Base-by-base conservation (phyloP, 148 eudicot species). In the Linanthus parryae region DNA sequence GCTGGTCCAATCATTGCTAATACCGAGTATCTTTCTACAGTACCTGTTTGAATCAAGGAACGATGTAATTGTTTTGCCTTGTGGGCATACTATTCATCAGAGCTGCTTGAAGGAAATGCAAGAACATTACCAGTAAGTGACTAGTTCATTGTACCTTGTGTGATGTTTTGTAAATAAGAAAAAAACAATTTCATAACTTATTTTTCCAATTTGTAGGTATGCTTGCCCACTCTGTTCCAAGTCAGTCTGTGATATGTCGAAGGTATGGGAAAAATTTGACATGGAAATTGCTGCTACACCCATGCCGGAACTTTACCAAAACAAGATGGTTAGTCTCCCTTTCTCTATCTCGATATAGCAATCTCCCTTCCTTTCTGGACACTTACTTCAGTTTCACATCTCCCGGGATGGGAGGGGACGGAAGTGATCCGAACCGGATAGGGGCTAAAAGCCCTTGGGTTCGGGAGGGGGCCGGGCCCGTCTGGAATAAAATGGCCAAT, bases 161-260 rank as follows among this genome's bases (percentile, higher is more conserved):
- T 14, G 5, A 35, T 16, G 18, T 54, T 35, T 23, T 11, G 20
- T 43, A 42, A 41, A 3, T 40, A 13, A 20, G 15, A 7, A 38
- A 38, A 38, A 38, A 7, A n/a, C 15, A 12, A 11, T 23, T 34
- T 52, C 3, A 26, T 31, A 4, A 57, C 45, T 40, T 12, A 36
- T 46, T 22, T 9, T 8, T 12, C 61, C 24, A n/a, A 46, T 59
- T 23, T 24, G 39, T 73, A 91, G 95, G 58, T 86, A 83, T 73
- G 89, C 84, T 26, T 91, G 96, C 64, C 98, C 98, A 8, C 76
- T 83, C 26, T 91, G 98, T 74, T 87, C 81, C 44, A 91, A 91
- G 69, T 86, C 98, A 3, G 89, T 91, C 2, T 83, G 96, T 55
- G 90, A 91, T 56, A 87, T 87, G 96, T 90, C 95, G 1, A 83